Evolutionary conservation across 495 filamentous ascomycete species (phyloP).

Genomic region (Penicillium pulvis): DNA sequence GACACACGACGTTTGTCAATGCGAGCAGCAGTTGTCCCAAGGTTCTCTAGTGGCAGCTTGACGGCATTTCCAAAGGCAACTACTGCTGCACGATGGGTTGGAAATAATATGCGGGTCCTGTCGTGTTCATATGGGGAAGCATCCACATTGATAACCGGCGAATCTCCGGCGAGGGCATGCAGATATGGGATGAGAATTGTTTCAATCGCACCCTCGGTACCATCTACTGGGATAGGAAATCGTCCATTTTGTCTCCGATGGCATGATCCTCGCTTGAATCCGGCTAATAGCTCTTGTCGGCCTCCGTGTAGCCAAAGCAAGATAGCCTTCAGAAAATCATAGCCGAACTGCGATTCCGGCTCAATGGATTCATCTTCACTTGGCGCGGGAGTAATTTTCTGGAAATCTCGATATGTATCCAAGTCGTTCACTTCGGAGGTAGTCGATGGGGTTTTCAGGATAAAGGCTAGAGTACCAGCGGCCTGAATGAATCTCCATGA

Average conservation of each 20-base stretch:
- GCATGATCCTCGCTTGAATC: conserved; percentile 50
- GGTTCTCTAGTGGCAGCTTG: conserved; percentile 52
- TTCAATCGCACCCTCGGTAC: conserved; percentile 54
- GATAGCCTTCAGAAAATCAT: conserved; percentile 68
- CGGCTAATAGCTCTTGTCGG: conserved; percentile 50
- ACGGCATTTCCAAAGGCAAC: conserved; percentile 57
- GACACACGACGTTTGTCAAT: conserved; percentile 29
- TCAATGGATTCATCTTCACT: conserved; percentile 47
- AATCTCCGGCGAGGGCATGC: conserved; percentile 47
- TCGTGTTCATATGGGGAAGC: conserved; percentile 61
- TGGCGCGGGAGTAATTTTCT: conserved; percentile 47
- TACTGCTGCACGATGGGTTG: conserved; percentile 58
- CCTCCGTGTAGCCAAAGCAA: conserved; percentile 64
- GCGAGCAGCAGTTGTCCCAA: conserved; percentile 37
- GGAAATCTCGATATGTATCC: conserved; percentile 33
- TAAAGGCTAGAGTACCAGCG: conserved; percentile 59
- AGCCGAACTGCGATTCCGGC: conserved; percentile 53
- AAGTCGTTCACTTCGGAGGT: conserved; percentile 26
- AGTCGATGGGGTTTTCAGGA: conserved; percentile 48
- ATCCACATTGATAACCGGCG: conserved; percentile 58
- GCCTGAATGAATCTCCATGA: conserved; percentile 69
- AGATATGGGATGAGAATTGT: conserved; percentile 61
- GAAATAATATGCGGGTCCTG: conserved; percentile 51
- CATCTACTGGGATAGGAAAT: conserved; percentile 55
- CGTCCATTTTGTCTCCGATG: conserved; percentile 39